Conservation (phyloP, 1,139 yeast species). For the Sporopachydermia cereana region DNA sequence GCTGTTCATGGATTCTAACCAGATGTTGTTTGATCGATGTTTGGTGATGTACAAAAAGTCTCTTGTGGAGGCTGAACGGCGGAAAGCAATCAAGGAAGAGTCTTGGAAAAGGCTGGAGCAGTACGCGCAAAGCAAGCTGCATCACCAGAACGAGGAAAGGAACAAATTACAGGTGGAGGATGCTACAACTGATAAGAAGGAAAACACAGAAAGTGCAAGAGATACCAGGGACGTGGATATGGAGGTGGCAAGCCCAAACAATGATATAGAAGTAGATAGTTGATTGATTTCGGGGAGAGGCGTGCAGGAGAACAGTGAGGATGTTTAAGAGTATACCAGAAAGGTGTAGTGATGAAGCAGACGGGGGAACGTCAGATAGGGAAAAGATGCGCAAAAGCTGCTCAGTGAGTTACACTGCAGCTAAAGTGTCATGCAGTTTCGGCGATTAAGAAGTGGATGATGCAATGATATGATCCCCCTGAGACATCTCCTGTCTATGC, state of each 20-base stretch:
- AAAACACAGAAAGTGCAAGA: conserved; percentile 13
- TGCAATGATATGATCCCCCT: no score
- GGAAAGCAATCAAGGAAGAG: conserved; percentile 47
- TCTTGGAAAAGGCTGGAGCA: conserved; percentile 69
- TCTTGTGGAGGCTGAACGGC: conserved; percentile 49
- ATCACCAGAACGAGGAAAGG: conserved; percentile 19
- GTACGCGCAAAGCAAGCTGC: conserved; percentile 29
- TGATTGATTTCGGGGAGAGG: no score
- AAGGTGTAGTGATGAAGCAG: no score
- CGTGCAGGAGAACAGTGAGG: no score
- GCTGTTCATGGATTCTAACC: conserved; percentile 89
- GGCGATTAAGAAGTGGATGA: no score
- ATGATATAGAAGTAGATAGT: conserved; percentile 4
- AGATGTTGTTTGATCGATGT: conserved; percentile 84
- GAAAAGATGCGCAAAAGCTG: no score
- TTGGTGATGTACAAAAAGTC: conserved; percentile 74
- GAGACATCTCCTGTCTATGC: no score
- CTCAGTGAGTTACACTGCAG: no score
- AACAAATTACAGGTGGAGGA: background rate
- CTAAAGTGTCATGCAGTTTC: no score
- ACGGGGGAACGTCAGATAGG: no score
- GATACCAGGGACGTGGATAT: background rate
- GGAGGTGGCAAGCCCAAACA: background rate
- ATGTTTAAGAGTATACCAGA: no score
- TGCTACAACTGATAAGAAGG: background rate